Conservation (phyloP, 352 stramenopile species). For the Sclerospora graminicola region DNA sequence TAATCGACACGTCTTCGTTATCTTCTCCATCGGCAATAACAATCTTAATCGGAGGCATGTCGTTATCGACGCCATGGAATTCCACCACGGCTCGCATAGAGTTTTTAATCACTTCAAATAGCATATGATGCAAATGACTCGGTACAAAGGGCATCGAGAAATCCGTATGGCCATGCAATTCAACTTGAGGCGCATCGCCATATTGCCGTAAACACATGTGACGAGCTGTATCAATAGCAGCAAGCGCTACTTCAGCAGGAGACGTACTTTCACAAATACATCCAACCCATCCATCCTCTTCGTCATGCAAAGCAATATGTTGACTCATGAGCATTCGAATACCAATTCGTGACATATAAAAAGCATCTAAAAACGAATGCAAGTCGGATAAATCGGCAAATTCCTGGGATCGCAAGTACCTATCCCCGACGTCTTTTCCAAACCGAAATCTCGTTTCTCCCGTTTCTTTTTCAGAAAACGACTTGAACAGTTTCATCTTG, state of each 20-base stretch:
- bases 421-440: conserved; percentile 47
- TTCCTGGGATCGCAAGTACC: conserved; percentile 67
- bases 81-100: conserved; percentile 98
- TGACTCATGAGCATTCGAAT: conserved; percentile 99
- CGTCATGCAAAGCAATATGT: conserved; percentile 94
- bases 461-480: conserved; percentile 42
- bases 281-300: conserved; percentile 79
- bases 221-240: conserved; percentile 95
- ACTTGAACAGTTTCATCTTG: conserved; percentile 80
- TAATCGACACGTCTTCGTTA: conserved; percentile 99
- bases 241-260: conserved; percentile 93
- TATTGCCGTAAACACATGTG: conserved; percentile 99
- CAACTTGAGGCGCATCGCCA: conserved; percentile 97
- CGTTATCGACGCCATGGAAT: conserved; percentile 94
- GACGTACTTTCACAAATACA: conserved; percentile 96
- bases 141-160: conserved; percentile 97
- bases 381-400: conserved; percentile 90
- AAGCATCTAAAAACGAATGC: conserved; percentile 97
- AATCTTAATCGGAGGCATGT: conserved; percentile 98
- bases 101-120: conserved; percentile 99
- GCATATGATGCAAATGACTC: conserved; percentile 95
- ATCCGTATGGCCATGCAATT: conserved; percentile 95
- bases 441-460: conserved; percentile 1
- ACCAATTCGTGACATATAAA: conserved; percentile 99
- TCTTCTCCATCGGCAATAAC: conserved; percentile 98